A percentile compares a stretch with the other conserved stretches of the same genome.
Conservation (phyloP, 164 flowering plant species). For the Santalum album region DNA sequence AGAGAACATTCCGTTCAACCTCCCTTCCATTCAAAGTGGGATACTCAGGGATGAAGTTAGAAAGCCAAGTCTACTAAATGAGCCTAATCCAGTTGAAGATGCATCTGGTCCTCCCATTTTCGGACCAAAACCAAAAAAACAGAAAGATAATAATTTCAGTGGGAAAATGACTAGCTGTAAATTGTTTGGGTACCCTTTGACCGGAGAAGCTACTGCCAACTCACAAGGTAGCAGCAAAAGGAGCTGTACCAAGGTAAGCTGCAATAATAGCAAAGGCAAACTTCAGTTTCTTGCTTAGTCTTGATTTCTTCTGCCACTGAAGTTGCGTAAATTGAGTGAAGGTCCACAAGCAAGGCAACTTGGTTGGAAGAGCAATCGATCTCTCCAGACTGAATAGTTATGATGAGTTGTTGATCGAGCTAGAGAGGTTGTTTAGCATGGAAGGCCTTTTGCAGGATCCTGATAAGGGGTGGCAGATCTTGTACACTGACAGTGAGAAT, state of each 20-base stretch:
- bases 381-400: constrained; percentile 67
- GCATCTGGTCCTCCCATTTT: constrained; percentile 16
- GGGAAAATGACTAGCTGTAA: constrained; percentile 37
- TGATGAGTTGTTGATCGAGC: constrained; percentile 51
- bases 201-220: constrained; percentile 36
- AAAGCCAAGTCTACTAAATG: constrained; percentile 17
- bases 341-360: constrained; percentile 95
- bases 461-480: constrained; percentile 70
- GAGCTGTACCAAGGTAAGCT: constrained; percentile 82
- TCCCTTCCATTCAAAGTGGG: constrained; percentile 21
- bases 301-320: constrained; percentile 11
- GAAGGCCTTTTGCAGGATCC: constrained; percentile 71
- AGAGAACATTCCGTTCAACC: constrained; percentile 15
- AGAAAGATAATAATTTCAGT: constrained; percentile 20
- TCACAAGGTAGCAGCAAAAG: constrained; percentile 43
- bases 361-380: constrained; percentile 87
- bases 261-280: neutral
- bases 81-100: constrained; percentile 21
- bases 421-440: constrained; percentile 78
- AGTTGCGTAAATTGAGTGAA: constrained; percentile 20
- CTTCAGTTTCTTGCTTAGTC: neutral
- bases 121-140: constrained; percentile 12
- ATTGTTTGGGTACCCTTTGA: constrained; percentile 72
- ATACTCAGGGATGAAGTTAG: constrained; percentile 17
- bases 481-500: constrained; percentile 80